Conservation (phyloP, 2,329 filamentous ascomycete genomes). For the Chrysoporthe puriensis region DNA sequence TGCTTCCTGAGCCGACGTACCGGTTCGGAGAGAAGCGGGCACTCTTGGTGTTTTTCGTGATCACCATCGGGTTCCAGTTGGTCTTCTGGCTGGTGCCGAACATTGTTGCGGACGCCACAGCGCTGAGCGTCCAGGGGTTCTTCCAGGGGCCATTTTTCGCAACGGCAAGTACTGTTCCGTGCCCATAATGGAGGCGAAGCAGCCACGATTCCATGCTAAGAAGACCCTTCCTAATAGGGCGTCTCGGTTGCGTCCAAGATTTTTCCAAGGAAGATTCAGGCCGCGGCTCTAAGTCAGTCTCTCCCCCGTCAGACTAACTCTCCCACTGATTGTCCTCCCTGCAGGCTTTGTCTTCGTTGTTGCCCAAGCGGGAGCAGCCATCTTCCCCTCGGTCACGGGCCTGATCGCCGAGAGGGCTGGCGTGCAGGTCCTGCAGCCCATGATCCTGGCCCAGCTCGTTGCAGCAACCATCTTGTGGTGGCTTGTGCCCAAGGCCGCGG, state of each 20-base stretch:
- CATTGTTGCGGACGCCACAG: constrained; percentile 48
- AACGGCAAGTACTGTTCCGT: constrained; percentile 43
- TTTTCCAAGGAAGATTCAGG: constrained; percentile 49
- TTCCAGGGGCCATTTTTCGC: constrained; percentile 58
- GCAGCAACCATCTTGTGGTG: constrained; percentile 47
- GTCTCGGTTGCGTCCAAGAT: constrained; percentile 57
- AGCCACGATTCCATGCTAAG: background rate
- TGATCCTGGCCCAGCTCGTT: constrained; percentile 49
- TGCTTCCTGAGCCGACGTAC: constrained; percentile 63
- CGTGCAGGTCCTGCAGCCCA: constrained; percentile 44
- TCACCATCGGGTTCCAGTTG: constrained; percentile 58
- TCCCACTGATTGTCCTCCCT: background rate
- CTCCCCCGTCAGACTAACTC: background rate
- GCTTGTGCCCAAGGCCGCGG: constrained; percentile 31
- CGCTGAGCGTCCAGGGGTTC: constrained; percentile 56
- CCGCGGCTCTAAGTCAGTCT: constrained; percentile 50
- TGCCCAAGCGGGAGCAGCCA: constrained; percentile 53
- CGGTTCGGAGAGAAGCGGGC: constrained; percentile 61
- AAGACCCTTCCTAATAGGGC: constrained; percentile 38
- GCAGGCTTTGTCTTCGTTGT: constrained; percentile 53
- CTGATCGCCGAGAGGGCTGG: constrained; percentile 46
- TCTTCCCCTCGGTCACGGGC: constrained; percentile 56
- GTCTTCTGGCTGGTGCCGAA: constrained; percentile 57
- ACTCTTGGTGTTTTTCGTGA: constrained; percentile 56
- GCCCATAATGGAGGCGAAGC: background rate